Evolutionary conservation across 495 filamentous ascomycete genomes (phyloP), one percentile per base, ranked within the genome.

Genomic region (Penicillium coprophilum): DNA sequence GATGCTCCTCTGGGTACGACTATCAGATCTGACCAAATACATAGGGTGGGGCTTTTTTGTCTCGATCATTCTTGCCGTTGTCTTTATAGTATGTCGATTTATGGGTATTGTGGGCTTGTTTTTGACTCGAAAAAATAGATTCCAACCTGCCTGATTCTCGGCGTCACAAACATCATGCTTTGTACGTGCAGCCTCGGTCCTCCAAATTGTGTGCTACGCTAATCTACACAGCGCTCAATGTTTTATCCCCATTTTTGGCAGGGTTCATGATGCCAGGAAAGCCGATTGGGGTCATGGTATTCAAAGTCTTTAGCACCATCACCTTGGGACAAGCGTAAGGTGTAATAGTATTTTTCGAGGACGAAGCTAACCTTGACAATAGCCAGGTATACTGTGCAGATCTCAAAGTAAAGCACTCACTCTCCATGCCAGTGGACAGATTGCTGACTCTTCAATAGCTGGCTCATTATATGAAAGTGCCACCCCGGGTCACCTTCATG

Each of bases 391-490:
- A 57, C 21, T 65, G 63, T 32, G 28, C 38, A 13, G 59, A 65
- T 57, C 53, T 65, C 2, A 65, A 65, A 54, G 60, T 63, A 54
- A 41, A 11, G 2, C 3, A 11, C 20, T 44, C 21, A 6, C 3
- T 19, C 9, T 21, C 28, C 12, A 30, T 47, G 50, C 12, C 6
- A 12, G 17, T 11, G 20, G 6, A 45, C 12, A 6, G 6, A 6
- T 27, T 4, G 39, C 20, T 24, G n/a, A 30, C 12, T 84, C 76
- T 80, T 39, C 53, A 72, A 2, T 71, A 79, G 64, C 46, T 77
- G 36, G 85, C 80, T 6, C 84, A 86, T 61, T 87, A 87, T 68
- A 85, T 86, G 81, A 87, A 87, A 63, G 73, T 85, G 3, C 83
- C 84, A 10, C 84, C 84, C 1, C 71, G 83, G 13, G 81, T 81